Percentiles rank a stretch among this genome's conserved stretches.
Evolutionary conservation across 768 basidiomycete species (phyloP).

Genomic region (Agaricus subrufescens): DNA sequence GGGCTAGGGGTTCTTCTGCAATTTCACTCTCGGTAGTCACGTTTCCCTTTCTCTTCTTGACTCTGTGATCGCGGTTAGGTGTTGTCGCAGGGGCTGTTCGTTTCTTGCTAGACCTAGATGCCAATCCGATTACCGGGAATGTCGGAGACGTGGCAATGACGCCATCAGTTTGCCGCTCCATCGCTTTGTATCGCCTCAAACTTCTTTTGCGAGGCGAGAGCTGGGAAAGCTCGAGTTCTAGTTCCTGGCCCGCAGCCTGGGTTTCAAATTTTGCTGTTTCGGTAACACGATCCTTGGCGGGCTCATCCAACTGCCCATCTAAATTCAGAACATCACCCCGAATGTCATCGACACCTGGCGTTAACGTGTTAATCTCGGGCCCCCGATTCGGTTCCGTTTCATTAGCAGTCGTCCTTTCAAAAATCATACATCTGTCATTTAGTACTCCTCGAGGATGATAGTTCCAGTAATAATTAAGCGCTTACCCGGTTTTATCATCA

Average conservation of each 20-base stretch:
- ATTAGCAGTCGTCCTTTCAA: slow-evolving; percentile 3
- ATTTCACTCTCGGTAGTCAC: not conserved
- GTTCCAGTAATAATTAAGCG: slow-evolving; percentile 11
- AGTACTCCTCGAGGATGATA: not conserved
- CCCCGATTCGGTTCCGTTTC: not conserved
- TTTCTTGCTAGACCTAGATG: slow-evolving; percentile 6
- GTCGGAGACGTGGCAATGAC: not conserved
- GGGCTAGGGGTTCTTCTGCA: not conserved
- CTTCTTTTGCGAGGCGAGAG: slow-evolving; percentile 37
- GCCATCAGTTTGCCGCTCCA: not conserved
- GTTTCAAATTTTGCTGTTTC: not conserved
- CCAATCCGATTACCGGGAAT: not conserved
- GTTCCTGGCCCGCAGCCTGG: slow-evolving; percentile 7
- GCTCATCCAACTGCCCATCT: slow-evolving; percentile 1
- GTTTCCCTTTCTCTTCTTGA: slow-evolving; percentile 9
- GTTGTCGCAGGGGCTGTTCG: slow-evolving; percentile 1
- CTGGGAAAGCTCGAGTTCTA: slow-evolving; percentile 43
- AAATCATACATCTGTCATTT: slow-evolving; percentile 11
- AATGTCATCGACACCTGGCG: not conserved
- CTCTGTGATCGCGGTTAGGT: slow-evolving; percentile 5
- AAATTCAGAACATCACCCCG: slow-evolving; percentile 1
- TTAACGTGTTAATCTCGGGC: not conserved
- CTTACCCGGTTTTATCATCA: slow-evolving; percentile 34
- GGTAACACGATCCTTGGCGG: not conserved
- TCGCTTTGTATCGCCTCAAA: not conserved